Percentiles rank a stretch among this genome's conserved stretches.
Conservation (phyloP, 208 protist species). For the Crithidia acanthocephali region DNA sequence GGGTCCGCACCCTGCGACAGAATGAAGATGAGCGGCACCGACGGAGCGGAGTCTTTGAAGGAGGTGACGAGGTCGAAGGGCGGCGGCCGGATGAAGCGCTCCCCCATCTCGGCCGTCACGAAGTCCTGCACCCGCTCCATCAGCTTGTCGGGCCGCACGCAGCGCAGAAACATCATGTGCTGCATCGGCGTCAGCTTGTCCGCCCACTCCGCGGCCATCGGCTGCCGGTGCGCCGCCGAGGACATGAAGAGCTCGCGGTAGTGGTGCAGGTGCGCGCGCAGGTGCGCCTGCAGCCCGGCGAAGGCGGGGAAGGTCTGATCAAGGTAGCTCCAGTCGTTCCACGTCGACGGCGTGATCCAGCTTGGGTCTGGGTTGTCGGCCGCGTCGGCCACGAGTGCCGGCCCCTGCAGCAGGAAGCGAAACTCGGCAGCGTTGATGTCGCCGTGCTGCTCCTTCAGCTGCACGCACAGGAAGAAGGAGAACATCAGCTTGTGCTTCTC, state of each 20-base stretch:
- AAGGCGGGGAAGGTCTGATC: conserved; percentile 87
- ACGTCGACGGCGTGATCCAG: conserved; percentile 96
- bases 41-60: conserved; percentile 94
- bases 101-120: conserved; percentile 91
- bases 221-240: conserved; percentile 80
- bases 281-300: conserved; percentile 76
- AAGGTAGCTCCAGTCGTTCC: conserved; percentile 94
- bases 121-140: conserved; percentile 96
- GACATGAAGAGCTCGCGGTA: conserved; percentile 95
- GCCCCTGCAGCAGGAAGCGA: conserved; percentile 93
- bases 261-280: conserved; percentile 74
- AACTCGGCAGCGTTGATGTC: conserved; percentile 84
- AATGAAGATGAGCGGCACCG: conserved; percentile 98
- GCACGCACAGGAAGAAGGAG: conserved; percentile 94
- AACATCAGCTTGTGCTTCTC: conserved; percentile 97
- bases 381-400: conserved; percentile 74
- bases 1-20: conserved; percentile 99
- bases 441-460: conserved; percentile 79
- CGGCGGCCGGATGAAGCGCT: conserved; percentile 96
- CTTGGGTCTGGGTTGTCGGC: conserved; percentile 81
- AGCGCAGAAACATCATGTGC: conserved; percentile 96
- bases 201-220: conserved; percentile 80
- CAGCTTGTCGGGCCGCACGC: conserved; percentile 97
- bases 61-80: conserved; percentile 96
- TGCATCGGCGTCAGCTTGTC: conserved; percentile 92